Conservation (phyloP, 768 basidiomycete genomes). For the Naematelia aurantialba region DNA sequence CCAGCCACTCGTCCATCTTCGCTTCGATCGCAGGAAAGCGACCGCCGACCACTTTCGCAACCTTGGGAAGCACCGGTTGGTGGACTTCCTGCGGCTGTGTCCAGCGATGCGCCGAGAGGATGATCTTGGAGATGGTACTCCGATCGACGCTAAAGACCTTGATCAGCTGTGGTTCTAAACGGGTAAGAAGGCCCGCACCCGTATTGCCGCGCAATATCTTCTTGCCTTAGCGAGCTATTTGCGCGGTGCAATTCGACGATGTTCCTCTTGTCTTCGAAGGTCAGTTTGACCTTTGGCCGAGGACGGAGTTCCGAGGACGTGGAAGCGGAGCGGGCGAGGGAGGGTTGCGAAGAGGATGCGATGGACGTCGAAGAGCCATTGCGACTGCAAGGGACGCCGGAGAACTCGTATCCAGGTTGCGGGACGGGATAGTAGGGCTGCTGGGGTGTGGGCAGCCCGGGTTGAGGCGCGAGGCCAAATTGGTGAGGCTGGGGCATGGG, state of each 20-base stretch:
- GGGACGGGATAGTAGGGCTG: constrained; percentile 6
- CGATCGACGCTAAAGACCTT: constrained; percentile 38
- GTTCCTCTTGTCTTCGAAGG: constrained; percentile 47
- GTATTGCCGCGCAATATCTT: constrained; percentile 48
- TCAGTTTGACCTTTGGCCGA: constrained; percentile 48
- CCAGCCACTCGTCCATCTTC: constrained; percentile 47
- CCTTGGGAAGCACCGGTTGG: constrained; percentile 28
- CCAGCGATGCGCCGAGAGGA: constrained; percentile 45
- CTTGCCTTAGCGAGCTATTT: constrained; percentile 45
- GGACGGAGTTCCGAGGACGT: constrained; percentile 28
- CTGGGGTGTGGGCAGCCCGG: constrained; percentile 1
- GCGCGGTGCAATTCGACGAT: constrained; percentile 42
- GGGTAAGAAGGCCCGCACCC: constrained; percentile 25
- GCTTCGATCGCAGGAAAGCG: constrained; percentile 48
- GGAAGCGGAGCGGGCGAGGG: constrained; percentile 27
- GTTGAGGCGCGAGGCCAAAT: background rate
- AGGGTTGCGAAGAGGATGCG: constrained; percentile 24
- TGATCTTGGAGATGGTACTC: constrained; percentile 49
- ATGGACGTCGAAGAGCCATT: constrained; percentile 33
- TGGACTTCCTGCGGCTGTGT: constrained; percentile 38
- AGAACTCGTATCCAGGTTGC: constrained; percentile 4
- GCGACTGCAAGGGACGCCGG: constrained; percentile 27
- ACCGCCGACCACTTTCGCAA: constrained; percentile 35
- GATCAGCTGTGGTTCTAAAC: constrained; percentile 5
- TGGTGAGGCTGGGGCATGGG: constrained; percentile 7